Base-by-base conservation (phyloP, 2,329 filamentous ascomycete genomes). In the Plenodomus lindquistii region DNA sequence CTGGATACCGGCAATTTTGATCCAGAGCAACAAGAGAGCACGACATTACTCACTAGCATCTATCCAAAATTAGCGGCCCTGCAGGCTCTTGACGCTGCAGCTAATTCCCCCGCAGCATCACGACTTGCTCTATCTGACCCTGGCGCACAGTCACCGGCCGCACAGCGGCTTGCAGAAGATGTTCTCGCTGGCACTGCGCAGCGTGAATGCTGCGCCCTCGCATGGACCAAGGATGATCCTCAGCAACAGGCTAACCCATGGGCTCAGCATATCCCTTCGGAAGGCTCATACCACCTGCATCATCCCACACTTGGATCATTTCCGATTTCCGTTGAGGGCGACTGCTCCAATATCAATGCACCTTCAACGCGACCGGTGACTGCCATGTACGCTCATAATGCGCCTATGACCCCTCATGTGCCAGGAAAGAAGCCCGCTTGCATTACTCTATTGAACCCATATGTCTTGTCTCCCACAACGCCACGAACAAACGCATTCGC, bases 71-170 rank as follows among this genome's bases (percentile, higher is more conserved):
- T 75, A 19, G 77, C 77, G 15, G 75, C 75, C 29, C 68, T 79
- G 0, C 67, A 72, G 48, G 76, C 77, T 10, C 71, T 79, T 8
- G 74, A 77, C 54, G 66, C 71, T 21, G 73, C 75, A 15, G 72
- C 75, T n/a, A 74, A 73, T 42, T 76, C 74, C 8, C 75, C 76
- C 2, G 69, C 70, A 17, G 77, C 75, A 37, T 68, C 68, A 4
- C 67, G 68, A 16, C 74, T 91, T 5, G 86, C 88, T 1, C 76
- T 86, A 1, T 79, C 89, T 13, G 88, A 89, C 72, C 88, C 88
- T 1, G 73, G 77, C 1, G 82, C 85, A 0, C 85, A 85, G 11
- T 82, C 85, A 0, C 82, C 81, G 37, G 86, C 84, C 1, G 74
- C 85, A 1, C 84, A 86, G 48, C 78, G 80, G 20, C 73, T 85